Evolutionary conservation across 176 grass and related monocot genomes (phyloP), one percentile per base, ranked within the genome.

Genomic region (Leersia perrieri): DNA sequence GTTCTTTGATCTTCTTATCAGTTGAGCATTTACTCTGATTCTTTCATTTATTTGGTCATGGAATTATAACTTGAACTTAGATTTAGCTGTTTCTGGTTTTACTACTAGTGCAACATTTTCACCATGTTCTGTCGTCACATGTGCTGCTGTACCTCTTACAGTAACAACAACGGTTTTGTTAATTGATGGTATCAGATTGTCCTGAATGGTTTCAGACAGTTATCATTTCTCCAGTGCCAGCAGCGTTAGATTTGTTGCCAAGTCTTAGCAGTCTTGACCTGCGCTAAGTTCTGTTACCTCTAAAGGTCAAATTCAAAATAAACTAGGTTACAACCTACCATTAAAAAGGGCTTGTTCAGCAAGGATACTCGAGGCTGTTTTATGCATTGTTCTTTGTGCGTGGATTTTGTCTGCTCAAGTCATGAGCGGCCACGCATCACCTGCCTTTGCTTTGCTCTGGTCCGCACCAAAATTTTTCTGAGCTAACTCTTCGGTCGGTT

Each of bases 401-500:
- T 82, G 89, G 42, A 82, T 60, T 74, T 80, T 74, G 88, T 79
- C 79, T 84, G 41, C 83, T 91, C 79, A 79, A 25, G 35, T 73
- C 79, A 36, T 81, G 73, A 94, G 65, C 78, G 84, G 90, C 28
- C 87, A 75, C 41, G 78, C 63, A 84, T 82, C 75, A 67, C 63
- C 41, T 65, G 69, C 45, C 66, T 73, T 53, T 64, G 33, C 66
- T 73, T 77, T 85, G 57, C 62, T 65, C 31, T 70, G 18, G 6
- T 76, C 27, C 3, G 78, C 60, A 49, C 74, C 76, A 83, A 89
- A 66, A n/a, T 75, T 78, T 66, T 74, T 49, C 7, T 71, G 63
- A 76, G 72, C 75, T 85, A 92, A 77, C 84, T 82, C 81, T 92
- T 88, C 89, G 77, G 28, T 57, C 72, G 69, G 44, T 63, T 74